Evolutionary conservation across 352 stramenopile species (phyloP).

Genomic region (Pythium sp.): DNA sequence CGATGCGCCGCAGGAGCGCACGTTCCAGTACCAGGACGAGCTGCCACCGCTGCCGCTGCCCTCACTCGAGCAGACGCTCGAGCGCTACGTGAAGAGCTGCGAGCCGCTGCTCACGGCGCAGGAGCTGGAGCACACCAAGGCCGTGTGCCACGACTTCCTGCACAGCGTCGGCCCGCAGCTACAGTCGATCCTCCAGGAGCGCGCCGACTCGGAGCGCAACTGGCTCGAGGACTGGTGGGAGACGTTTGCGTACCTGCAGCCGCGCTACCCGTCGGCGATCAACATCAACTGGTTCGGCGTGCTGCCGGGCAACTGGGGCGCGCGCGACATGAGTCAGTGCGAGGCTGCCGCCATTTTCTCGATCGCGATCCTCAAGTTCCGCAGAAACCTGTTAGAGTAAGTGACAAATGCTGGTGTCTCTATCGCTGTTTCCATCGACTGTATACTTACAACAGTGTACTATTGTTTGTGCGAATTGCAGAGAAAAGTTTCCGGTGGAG

Average conservation of each 20-base stretch:
- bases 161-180: slow-evolving; percentile 86
- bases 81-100: slow-evolving; percentile 90
- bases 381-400: slow-evolving; percentile 87
- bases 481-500: slow-evolving; percentile 90
- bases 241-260: slow-evolving; percentile 94
- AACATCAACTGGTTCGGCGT: slow-evolving; percentile 99
- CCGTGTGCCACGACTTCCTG: slow-evolving; percentile 90
- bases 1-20: slow-evolving; percentile 40
- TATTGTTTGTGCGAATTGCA: slow-evolving; percentile 21
- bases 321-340: slow-evolving; percentile 90
- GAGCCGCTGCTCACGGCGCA: slow-evolving; percentile 84
- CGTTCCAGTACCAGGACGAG: slow-evolving; percentile 81
- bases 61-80: slow-evolving; percentile 91
- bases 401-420: slow-evolving; percentile 14
- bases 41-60: slow-evolving; percentile 93
- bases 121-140: slow-evolving; percentile 91
- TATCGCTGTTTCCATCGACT: neutral
- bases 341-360: slow-evolving; percentile 87
- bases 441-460: slow-evolving; percentile 11
- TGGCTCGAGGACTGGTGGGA: slow-evolving; percentile 97
- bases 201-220: slow-evolving; percentile 80
- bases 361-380: slow-evolving; percentile 89
- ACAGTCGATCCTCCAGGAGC: slow-evolving; percentile 87
- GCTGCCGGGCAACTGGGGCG: slow-evolving; percentile 90
- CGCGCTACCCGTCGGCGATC: slow-evolving; percentile 92